Conservation (phyloP, 177 flowering plant genomes). For the Telopea speciosissima region DNA sequence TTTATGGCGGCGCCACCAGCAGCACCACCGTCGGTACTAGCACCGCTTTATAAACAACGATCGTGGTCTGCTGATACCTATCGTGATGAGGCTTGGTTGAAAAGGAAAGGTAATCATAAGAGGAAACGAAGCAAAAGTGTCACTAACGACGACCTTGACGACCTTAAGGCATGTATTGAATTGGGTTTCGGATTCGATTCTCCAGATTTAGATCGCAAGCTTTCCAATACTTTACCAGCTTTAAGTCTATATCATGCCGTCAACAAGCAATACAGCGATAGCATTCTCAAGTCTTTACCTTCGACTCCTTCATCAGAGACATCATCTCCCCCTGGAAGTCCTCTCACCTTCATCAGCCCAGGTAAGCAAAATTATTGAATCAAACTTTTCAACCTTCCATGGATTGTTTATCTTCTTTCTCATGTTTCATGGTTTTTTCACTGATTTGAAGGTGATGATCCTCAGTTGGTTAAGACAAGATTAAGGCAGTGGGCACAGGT, state of each 20-base stretch:
- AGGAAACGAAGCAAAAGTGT: constrained; percentile 52
- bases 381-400: too few species aligned
- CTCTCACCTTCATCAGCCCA: constrained; percentile 40
- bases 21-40: too few species aligned
- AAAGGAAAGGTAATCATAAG: constrained; percentile 22
- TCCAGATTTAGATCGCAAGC: constrained; percentile 37
- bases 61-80: constrained; percentile 71
- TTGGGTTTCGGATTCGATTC: constrained; percentile 81
- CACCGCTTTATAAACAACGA: constrained; percentile 46
- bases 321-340: constrained; percentile 36
- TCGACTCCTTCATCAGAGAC: constrained; percentile 26
- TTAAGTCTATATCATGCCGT: constrained; percentile 62
- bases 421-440: too few species aligned
- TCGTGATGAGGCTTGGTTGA: constrained; percentile 74
- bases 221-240: constrained; percentile 76
- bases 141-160: constrained; percentile 84
- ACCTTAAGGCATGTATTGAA: constrained; percentile 79
- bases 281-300: constrained; percentile 28
- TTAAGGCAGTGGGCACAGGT: too few species aligned
- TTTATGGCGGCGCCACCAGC: background rate
- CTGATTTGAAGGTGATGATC: too few species aligned
- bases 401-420: too few species aligned
- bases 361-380: constrained; percentile 33
- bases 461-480: too few species aligned
- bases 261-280: constrained; percentile 48